phyloP scores from a whole-genome alignment of 331 rosid genomes.

The Phaseolus coccineus region DNA sequence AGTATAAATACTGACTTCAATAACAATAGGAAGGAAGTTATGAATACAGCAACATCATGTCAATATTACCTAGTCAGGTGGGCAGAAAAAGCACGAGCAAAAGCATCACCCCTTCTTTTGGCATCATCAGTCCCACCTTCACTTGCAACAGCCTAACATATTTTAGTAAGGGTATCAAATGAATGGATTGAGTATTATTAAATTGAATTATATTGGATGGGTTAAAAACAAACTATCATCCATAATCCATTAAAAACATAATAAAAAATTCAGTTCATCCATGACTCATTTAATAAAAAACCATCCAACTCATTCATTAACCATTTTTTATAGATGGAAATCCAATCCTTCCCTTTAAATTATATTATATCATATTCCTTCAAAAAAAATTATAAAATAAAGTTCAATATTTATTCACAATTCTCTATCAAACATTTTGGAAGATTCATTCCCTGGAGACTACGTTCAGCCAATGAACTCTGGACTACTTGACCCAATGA shows the following conservation, averaged over 20 bases:
- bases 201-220: neutral
- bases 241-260: neutral
- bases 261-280: neutral
- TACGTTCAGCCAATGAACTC: neutral
- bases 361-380: neutral
- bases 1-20: neutral
- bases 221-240: neutral
- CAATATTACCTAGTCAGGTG: constrained; percentile 79
- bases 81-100: constrained; percentile 97
- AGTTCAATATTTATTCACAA: neutral
- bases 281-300: neutral
- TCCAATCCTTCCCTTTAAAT: neutral
- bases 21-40: constrained; percentile 9
- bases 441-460: neutral
- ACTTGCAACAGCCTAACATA: constrained; percentile 94
- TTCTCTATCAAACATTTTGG: neutral
- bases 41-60: constrained; percentile 1
- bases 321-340: neutral
- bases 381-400: neutral
- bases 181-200: neutral
- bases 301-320: neutral
- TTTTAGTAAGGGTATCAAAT: constrained; percentile 22
- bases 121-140: constrained; percentile 99
- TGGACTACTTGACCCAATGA: neutral
- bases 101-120: constrained; percentile 97